A percentile compares a stretch with the other conserved stretches of the same genome.
Conservation (phyloP, 2,329 filamentous ascomycete species). For the Penicillium decumbens region DNA sequence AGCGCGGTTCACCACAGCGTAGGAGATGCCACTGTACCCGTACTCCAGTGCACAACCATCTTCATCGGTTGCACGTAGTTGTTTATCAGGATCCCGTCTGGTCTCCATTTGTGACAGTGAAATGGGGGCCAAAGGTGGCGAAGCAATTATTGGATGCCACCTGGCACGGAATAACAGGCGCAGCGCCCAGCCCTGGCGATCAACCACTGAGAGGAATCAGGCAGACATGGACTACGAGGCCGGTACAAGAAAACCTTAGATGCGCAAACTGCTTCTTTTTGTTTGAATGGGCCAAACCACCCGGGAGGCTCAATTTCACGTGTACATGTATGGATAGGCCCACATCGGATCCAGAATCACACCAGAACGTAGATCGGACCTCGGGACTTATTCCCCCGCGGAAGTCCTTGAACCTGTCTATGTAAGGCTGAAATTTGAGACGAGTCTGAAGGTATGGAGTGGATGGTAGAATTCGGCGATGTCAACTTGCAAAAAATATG, state of each 20-base stretch:
- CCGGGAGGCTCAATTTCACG: constrained; percentile 16
- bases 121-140: background rate
- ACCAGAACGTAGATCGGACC: constrained; percentile 4
- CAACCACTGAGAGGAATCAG: background rate
- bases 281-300: constrained; percentile 1
- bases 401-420: background rate
- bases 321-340: background rate
- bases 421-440: background rate
- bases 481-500: background rate
- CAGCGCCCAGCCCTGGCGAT: background rate
- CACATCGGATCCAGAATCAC: background rate
- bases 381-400: background rate
- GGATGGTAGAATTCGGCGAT: background rate
- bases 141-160: background rate
- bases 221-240: constrained; percentile 1
- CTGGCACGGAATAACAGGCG: background rate
- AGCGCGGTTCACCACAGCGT: background rate
- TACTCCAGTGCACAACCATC: constrained; percentile 37
- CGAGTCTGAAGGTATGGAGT: no score
- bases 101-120: background rate
- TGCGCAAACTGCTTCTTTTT: background rate
- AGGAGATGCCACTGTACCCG: constrained; percentile 38
- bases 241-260: background rate
- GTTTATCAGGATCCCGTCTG: constrained; percentile 38
- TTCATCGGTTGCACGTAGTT: constrained; percentile 38